phyloP scores from a whole-genome alignment of 306 rosid genomes.

The Fragaria ananassa region DNA sequence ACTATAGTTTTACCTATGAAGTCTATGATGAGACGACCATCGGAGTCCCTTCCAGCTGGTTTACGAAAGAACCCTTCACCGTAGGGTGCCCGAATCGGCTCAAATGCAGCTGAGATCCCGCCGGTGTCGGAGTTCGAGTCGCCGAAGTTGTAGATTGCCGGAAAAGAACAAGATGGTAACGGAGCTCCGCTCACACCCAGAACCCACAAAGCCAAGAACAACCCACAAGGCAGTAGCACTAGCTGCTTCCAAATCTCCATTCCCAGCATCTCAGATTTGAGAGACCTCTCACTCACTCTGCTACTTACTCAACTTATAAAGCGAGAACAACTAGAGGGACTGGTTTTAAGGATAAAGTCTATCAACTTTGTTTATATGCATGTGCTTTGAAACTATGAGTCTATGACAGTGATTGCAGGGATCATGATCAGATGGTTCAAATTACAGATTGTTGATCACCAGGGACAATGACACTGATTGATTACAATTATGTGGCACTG shows the following conservation, averaged over 20 bases:
- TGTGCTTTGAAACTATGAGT: neutral
- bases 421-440: neutral
- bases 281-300: neutral
- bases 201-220: slow-evolving; percentile 33
- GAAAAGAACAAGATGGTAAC: slow-evolving; percentile 50
- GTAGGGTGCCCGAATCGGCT: slow-evolving; percentile 63
- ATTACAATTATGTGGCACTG: neutral
- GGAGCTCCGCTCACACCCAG: slow-evolving; percentile 24
- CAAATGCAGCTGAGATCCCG: slow-evolving; percentile 81
- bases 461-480: neutral
- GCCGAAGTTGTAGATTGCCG: slow-evolving; percentile 91
- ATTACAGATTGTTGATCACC: neutral
- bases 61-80: slow-evolving; percentile 68
- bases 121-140: slow-evolving; percentile 98
- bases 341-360: slow-evolving; percentile 1
- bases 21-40: slow-evolving; percentile 84
- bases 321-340: neutral
- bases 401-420: neutral
- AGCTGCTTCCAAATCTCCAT: slow-evolving; percentile 40
- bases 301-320: slow-evolving; percentile 2
- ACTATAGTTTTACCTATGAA: slow-evolving; percentile 54
- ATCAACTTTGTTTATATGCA: neutral
- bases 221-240: slow-evolving; percentile 5
- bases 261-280: neutral
- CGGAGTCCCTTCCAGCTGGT: slow-evolving; percentile 72